phyloP scores from a whole-genome alignment of 495 filamentous ascomycete species.

The Staphylotrichum longicolle region DNA sequence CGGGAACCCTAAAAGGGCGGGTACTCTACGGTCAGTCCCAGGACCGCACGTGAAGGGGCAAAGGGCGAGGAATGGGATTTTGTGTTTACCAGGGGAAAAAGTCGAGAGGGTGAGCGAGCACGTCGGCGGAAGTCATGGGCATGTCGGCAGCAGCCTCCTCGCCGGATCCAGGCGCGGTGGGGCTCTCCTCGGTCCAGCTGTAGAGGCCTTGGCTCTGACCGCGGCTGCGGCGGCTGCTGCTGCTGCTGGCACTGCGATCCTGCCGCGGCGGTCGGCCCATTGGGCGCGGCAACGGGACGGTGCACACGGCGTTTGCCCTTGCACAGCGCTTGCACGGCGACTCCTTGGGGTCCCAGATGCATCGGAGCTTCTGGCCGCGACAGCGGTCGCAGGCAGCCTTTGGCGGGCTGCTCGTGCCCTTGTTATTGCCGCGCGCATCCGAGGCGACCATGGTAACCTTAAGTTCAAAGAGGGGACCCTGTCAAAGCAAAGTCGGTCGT shows the following conservation, averaged over 20 bases:
- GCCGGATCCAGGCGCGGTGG: not conserved
- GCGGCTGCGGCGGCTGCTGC: not conserved
- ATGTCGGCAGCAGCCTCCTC: not conserved
- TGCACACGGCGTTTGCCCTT: slow-evolving; percentile 6
- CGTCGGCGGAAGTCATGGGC: not conserved
- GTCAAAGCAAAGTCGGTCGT: too few species aligned
- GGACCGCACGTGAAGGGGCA: not conserved
- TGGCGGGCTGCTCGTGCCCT: not conserved
- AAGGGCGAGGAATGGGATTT: not conserved
- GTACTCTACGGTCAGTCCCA: not conserved
- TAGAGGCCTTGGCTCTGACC: not conserved
- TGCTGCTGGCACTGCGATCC: not conserved
- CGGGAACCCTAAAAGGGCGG: not conserved
- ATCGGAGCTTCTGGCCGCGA: slow-evolving; percentile 2
- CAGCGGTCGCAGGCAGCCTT: slow-evolving; percentile 6
- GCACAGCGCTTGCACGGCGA: slow-evolving; percentile 1
- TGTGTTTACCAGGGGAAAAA: not conserved
- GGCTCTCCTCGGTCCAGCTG: not conserved
- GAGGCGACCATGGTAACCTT: too few species aligned
- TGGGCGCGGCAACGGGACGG: not conserved
- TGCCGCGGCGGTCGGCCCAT: slow-evolving; percentile 2
- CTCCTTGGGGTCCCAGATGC: slow-evolving; percentile 3
- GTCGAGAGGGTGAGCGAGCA: slow-evolving; percentile 3
- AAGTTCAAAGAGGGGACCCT: too few species aligned
- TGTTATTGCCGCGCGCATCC: not conserved